Evolutionary conservation across 306 rosid species (phyloP).

Genomic region (Dalbergia cultrata): DNA sequence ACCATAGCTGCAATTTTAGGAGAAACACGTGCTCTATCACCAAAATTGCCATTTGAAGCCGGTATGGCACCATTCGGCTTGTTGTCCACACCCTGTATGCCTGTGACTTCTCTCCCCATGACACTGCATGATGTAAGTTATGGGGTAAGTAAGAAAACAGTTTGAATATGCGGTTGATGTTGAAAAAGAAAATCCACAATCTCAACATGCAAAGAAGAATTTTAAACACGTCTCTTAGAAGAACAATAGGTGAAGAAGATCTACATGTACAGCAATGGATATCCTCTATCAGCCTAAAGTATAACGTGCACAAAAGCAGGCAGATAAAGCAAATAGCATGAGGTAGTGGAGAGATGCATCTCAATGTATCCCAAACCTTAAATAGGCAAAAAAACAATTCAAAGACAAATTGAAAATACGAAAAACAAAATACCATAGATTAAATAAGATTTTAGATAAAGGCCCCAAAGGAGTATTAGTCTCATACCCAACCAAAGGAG

Average conservation of each 20-base stretch:
- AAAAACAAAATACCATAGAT: not conserved
- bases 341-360: constrained; percentile 36
- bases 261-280: constrained; percentile 11
- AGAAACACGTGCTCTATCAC: constrained; percentile 65
- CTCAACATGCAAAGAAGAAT: constrained; percentile 17
- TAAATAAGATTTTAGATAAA: not conserved
- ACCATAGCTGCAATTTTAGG: constrained; percentile 69
- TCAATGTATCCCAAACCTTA: constrained; percentile 9
- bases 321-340: constrained; percentile 13
- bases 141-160: constrained; percentile 25
- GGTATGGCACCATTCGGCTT: constrained; percentile 54
- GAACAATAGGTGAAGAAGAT: constrained; percentile 24
- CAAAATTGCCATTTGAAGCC: constrained; percentile 60
- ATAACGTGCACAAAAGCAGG: constrained; percentile 20
- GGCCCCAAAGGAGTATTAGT: not conserved
- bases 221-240: constrained; percentile 15
- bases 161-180: constrained; percentile 11
- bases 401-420: constrained; percentile 4
- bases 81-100: constrained; percentile 59
- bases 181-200: constrained; percentile 14
- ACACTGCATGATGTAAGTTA: constrained; percentile 61
- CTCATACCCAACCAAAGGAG: not conserved
- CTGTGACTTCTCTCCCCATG: constrained; percentile 92
- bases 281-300: constrained; percentile 31
- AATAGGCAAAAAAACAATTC: constrained; percentile 14